Percentiles rank a stretch among this genome's conserved stretches.
phyloP scores from a whole-genome alignment of 352 stramenopile species.

The Albugo laibachii region DNA sequence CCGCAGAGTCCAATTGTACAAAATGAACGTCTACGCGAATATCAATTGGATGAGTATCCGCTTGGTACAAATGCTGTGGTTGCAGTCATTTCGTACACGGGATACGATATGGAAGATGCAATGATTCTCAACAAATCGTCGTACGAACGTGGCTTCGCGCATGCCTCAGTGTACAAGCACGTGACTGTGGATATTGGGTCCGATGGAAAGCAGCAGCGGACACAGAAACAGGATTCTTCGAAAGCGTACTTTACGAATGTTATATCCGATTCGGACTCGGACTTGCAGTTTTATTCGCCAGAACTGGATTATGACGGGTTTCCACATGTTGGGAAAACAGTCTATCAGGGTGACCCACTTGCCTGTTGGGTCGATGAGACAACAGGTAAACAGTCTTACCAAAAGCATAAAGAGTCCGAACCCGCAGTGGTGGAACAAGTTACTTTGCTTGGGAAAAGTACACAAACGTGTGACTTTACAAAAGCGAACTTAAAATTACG shows the following conservation, averaged over 20 bases:
- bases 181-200: conserved; percentile 82
- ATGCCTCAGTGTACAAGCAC: conserved; percentile 98
- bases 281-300: conserved; percentile 29
- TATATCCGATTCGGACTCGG: conserved; percentile 38
- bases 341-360: conserved; percentile 91
- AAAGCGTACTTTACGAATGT: conserved; percentile 88
- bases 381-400: conserved; percentile 73
- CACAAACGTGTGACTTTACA: conserved; percentile 51
- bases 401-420: conserved; percentile 98
- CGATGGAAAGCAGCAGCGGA: conserved; percentile 15
- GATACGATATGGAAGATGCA: conserved; percentile 95
- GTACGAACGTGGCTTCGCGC: conserved; percentile 95
- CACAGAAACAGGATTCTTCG: conserved; percentile 34
- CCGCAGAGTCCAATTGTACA: conserved; percentile 97
- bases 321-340: conserved; percentile 86
- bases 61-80: conserved; percentile 98
- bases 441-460: conserved; percentile 57
- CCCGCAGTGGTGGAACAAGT: conserved; percentile 93
- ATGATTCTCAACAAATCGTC: conserved; percentile 99
- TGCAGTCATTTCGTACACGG: conserved; percentile 98
- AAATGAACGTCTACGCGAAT: conserved; percentile 90
- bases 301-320: conserved; percentile 93
- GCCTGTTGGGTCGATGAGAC: conserved; percentile 93
- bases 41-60: conserved; percentile 98
- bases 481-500: conserved; percentile 93